Evolutionary conservation across 768 basidiomycete species (phyloP).

Genomic region (Mycena albidolilacea): DNA sequence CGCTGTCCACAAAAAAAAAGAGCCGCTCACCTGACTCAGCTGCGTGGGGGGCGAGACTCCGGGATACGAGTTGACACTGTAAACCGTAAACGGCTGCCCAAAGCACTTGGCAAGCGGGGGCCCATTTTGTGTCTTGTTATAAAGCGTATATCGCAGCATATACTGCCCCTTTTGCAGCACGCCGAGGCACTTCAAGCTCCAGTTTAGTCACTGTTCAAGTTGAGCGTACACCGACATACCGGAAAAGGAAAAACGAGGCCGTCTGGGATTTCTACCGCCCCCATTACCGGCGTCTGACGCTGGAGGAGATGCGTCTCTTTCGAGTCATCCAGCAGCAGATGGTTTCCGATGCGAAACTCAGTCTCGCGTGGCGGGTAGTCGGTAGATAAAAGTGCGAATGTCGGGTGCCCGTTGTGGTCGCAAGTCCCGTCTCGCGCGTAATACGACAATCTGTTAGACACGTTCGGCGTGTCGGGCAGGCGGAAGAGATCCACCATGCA

Average conservation of each 20-base stretch:
- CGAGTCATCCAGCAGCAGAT: constrained; percentile 14
- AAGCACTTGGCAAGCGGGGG: constrained; percentile 8
- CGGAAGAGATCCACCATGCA: constrained; percentile 36
- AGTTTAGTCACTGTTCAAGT: neutral
- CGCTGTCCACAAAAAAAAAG: neutral
- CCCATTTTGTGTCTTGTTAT: too few species aligned
- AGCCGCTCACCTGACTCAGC: constrained; percentile 8
- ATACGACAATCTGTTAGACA: constrained; percentile 19
- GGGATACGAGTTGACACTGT: neutral
- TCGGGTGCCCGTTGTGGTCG: neutral
- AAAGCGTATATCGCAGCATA: constrained; percentile 18
- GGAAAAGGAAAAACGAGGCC: constrained; percentile 17
- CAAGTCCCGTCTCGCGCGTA: constrained; percentile 17
- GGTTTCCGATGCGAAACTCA: constrained; percentile 13
- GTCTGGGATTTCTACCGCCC: constrained; percentile 1
- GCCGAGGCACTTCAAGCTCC: constrained; percentile 11
- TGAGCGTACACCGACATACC: neutral
- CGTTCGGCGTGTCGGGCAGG: constrained; percentile 14
- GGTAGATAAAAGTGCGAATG: constrained; percentile 7
- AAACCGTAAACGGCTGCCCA: constrained; percentile 10
- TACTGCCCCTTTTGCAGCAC: constrained; percentile 28
- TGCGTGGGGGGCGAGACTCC: constrained; percentile 8
- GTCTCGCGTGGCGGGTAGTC: neutral
- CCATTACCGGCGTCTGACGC: neutral
- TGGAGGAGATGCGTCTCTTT: constrained; percentile 28